A percentile compares a stretch with the other conserved stretches of the same genome.
Conservation (phyloP, 1,284 basidiomycete species). For the Ganoderma leucocontextum region DNA sequence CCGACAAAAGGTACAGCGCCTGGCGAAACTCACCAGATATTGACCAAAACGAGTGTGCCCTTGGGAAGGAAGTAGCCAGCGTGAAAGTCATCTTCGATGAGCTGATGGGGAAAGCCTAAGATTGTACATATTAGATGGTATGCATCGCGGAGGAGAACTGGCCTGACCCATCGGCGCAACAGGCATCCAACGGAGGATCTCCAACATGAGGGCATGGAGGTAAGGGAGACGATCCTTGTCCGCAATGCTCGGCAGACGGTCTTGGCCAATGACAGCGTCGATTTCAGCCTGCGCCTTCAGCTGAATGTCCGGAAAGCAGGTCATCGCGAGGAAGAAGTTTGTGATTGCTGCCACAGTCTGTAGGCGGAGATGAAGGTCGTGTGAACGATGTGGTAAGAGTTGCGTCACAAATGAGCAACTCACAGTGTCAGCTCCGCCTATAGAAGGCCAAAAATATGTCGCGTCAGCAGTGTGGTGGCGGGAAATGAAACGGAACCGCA, state of each 20-base stretch:
- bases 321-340: slow-evolving; percentile 43
- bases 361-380: background rate
- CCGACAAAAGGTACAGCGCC: background rate
- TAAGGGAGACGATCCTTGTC: slow-evolving; percentile 42
- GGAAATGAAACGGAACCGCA: background rate
- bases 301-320: slow-evolving; percentile 41
- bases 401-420: background rate
- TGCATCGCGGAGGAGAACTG: background rate
- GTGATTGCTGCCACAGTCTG: slow-evolving; percentile 40
- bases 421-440: slow-evolving; percentile 42
- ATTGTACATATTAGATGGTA: background rate
- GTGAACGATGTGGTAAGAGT: background rate
- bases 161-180: slow-evolving; percentile 38
- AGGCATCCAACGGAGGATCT: slow-evolving; percentile 41
- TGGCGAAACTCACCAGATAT: slow-evolving; percentile 33
- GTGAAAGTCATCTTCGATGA: slow-evolving; percentile 40
- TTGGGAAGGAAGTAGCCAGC: slow-evolving; percentile 42
- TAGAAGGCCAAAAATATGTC: background rate
- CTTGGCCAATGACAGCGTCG: slow-evolving; percentile 38
- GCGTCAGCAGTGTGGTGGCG: slow-evolving; percentile 1
- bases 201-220: slow-evolving; percentile 40
- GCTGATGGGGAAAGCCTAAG: slow-evolving; percentile 38
- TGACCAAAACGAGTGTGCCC: slow-evolving; percentile 38
- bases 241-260: slow-evolving; percentile 37
- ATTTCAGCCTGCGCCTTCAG: slow-evolving; percentile 42